Base-by-base conservation (phyloP, 441 rosid species). In the Flueggea neowawraea region DNA sequence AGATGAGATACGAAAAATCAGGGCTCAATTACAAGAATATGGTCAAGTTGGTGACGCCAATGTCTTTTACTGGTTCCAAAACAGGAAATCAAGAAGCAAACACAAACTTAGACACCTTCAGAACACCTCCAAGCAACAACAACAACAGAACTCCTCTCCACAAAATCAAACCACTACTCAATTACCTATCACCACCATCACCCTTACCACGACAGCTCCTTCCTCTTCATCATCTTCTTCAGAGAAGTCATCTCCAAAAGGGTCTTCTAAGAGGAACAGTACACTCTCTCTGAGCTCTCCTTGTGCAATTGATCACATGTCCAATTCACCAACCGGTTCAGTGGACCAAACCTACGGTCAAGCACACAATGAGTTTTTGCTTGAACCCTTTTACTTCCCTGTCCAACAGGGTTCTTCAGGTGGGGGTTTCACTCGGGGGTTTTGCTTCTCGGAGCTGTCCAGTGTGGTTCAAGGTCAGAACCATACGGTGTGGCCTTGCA, bases 41-140 rank as follows among this genome's bases (percentile, higher is more conserved):
- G 99, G 99, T 16, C 98, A 95, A 78, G 99, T 95, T n/a, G 99
- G 99, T 8, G 98, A 95, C 31, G 98, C 99, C 52, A 95, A 95
- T n/a, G 97, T 95, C 31, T 95, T 95, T 67, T 95, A 95, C 69
- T 95, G 99, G 98, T 95, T 95, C 77, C 99, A 95, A 61, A 95
- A 95, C 84, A 74, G 98, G 47, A 95, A 95, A 75, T 95, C 99
- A 44, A 79, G 99, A 66, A 95, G 90, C 86, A 95, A 95, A 73
- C 95, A 88, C 77, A 95, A 90, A 78, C 86, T 85, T 15, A 85
- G 90, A 15, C 85, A 84, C 76, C 88, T 85, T 51, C 96, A 83
- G 60, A 81, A 68, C 82, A 69, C 86, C 68, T 80, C 64, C 79
- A 75, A 58, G 47, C 64, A 52, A 12, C 55, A 57, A 12, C 55